phyloP scores from a whole-genome alignment of 345 rosid genomes.

The Sonneratia alba region DNA sequence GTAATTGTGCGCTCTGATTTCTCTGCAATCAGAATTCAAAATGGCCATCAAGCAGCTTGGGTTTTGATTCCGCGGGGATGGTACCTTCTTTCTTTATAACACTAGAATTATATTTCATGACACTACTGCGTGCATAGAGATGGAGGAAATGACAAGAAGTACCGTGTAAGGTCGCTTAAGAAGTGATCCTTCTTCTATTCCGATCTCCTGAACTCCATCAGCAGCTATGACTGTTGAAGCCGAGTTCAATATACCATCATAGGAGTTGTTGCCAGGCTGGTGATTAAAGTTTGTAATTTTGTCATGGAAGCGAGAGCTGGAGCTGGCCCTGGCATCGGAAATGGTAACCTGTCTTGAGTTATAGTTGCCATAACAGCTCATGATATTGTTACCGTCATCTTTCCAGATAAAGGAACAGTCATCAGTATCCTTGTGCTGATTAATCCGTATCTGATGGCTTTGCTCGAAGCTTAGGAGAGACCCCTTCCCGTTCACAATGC shows the following conservation, averaged over 20 bases:
- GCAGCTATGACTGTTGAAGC: neutral
- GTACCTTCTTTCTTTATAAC: too few relatives aligned
- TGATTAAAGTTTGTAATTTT: neutral
- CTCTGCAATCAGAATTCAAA: neutral
- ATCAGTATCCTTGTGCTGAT: neutral
- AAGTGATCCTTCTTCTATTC: neutral
- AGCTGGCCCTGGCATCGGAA: neutral
- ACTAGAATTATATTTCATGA: too few relatives aligned
- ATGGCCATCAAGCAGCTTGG: neutral
- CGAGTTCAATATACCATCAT: neutral
- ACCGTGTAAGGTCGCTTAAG: neutral
- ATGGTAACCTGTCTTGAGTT: neutral
- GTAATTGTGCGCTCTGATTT: neutral
- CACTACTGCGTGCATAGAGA: too few relatives aligned
- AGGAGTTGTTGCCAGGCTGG: neutral
- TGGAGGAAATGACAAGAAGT: neutral
- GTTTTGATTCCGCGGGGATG: too few relatives aligned
- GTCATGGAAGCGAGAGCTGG: neutral
- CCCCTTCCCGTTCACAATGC: neutral
- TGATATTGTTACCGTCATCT: neutral
- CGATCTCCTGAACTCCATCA: neutral
- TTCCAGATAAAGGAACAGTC: neutral
- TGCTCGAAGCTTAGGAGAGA: neutral
- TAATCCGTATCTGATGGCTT: neutral
- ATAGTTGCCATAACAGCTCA: neutral